Evolutionary conservation across 495 filamentous ascomycete genomes (phyloP), one percentile per base, ranked within the genome.

Genomic region (Aspergillus conjunctus): DNA sequence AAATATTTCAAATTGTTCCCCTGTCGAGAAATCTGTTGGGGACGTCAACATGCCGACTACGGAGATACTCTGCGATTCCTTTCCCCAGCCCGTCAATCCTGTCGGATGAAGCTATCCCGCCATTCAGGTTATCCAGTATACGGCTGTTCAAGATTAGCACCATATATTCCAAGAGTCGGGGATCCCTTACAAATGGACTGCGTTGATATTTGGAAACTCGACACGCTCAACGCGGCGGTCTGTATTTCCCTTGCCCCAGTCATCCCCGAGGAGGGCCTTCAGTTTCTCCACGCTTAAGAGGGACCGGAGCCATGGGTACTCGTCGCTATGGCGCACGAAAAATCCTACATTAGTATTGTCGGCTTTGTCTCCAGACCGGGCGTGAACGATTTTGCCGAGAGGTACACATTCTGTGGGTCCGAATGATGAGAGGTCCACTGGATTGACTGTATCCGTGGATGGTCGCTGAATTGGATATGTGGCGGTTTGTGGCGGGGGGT

Each of bases 121-220:
- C 14, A n/a, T 45, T 45, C 12, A 45, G n/a, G 43, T 45, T 15
- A 45, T 45, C 43, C 43, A 45, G 17, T 45, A 20, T n/a, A 17
- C 43, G 43, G 4, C 43, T 37, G 3, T 8, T 37, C 34, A 37
- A 37, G 34, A 37, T 37, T 37, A 37, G 34, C 14, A 37, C 34
- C 34, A 37, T 14, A 37, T 37, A 37, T 14, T 37, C 34, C 34
- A 14, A 37, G 34, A 14, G 8, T 37, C 33, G 33, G 33, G 33
- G 33, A 7, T 7, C 12, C 33, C 33, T 37, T 45, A 45, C 43
- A 45, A n/a, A n/a, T 45, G 17, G 1, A 45, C 43, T 20, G 43
- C 43, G 43, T 45, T 45, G 43, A 45, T 45, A 45, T 45, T 45
- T n/a, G 17, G 12, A 17, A n/a, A 45, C 17, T 45, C 17, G n/a